Evolutionary conservation across 1,284 basidiomycete species (phyloP), one percentile per base, ranked within the genome.

Genomic region (Cutaneotrichosporon sp.): DNA sequence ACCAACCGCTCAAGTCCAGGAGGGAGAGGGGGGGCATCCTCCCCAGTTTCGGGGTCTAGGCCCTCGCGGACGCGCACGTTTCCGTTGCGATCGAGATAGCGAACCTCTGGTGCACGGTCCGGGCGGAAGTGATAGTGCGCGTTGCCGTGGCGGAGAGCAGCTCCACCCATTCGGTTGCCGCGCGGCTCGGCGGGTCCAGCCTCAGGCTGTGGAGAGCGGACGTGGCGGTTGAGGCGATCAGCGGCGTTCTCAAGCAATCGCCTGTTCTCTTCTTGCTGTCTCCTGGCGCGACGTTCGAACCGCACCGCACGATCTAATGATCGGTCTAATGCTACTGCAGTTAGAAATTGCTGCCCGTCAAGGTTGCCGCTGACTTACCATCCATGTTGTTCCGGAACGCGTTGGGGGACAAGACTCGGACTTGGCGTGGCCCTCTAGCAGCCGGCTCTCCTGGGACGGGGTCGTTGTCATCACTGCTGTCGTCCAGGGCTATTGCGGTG

Each of bases 141-240:
- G 40, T 62, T 31, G 5, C 72, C 72, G 1, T 32, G 31, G 26
- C 70, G 70, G 13, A 70, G 56, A 16, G 73, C 70, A 0, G 74
- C 74, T 16, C 70, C 42, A n/a, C 42, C 42, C 5, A 18, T 16
- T 3, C 55, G 36, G 36, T 26, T 40, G 9, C 10, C 11, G 5
- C 36, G 31, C 16, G 52, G 52, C 18, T 5, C 52, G 21, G 32
- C 52, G 5, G n/a, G 32, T 13, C 31, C 52, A 21, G 52, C 16
- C 42, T 46, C 42, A 4, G 52, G 53, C 18, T 31, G 53, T 21
- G 53, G 57, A 10, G 42, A 57, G n/a, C 56, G 56, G 5, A 57
- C 26, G n/a, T 57, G 31, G 13, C 22, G 56, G 36, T 57, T 36
- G 8, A 53, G 51, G 13, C 32, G 34, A 32, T 56, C 34, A 8